Base-by-base conservation (phyloP, 441 rosid species). In the Kokia cookei region DNA sequence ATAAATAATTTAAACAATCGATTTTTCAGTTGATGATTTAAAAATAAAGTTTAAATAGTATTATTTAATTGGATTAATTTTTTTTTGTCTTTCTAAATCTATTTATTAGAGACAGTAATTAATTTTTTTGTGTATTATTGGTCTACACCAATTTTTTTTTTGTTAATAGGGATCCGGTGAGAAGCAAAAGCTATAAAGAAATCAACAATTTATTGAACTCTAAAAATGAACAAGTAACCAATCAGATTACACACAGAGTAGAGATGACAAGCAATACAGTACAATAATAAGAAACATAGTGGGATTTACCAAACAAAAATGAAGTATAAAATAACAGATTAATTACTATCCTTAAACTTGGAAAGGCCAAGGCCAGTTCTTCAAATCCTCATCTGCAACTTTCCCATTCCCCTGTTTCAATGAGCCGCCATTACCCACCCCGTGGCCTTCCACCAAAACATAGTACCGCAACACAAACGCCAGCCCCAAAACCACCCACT, bases 361-460 rank as follows among this genome's bases (percentile, higher is more conserved):
- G 76, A 90, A 88, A 24, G 92, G 97, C 86, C 91, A 89, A 13
- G 97, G 96, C 90, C 92, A 91, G 64, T 89, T 91, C 73, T 87
- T 89, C 82, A 90, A 79, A 55, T 83, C 91, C 76, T 87, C 92
- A 7, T 88, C 92, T 57, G 82, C 85, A 86, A 85, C 80, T 80
- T 81, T 22, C 86, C 62, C 83, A 63, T 81, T 86, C 58, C 87
- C 82, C 79, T 73, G 71, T 26, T 82, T 53, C 50, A 29, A 69
- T 66, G 45, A 69, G 57, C n/a, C 11, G 1, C 48, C 75, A 55
- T 15, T 70, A 2, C 72, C 79, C 42, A 50, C 69, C 0, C 45
- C 82, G 54, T 76, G 84, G 15, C 81, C 84, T 17, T 91, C 91
- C 24, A 89, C 81, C 64, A 81, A 90, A 14, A 79, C 86, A 54